phyloP scores from a whole-genome alignment of 768 basidiomycete genomes.

The Tulasnella calospora region DNA sequence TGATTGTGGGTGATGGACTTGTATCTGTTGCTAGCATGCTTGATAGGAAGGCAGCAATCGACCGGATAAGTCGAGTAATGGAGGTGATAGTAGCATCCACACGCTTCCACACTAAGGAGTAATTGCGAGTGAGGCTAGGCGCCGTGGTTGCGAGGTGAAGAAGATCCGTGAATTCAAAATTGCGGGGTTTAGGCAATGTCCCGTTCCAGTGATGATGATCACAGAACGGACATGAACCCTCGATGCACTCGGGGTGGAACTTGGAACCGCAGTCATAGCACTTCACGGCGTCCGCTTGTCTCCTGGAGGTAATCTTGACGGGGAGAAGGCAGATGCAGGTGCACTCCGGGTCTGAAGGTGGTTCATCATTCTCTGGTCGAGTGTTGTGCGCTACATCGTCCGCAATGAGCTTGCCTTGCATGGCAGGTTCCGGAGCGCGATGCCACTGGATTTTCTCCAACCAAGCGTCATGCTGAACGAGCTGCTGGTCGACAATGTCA shows the following conservation, averaged over 20 bases:
- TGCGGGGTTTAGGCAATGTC: constrained; percentile 72
- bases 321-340: constrained; percentile 77
- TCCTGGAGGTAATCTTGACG: constrained; percentile 38
- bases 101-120: constrained; percentile 74
- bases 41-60: constrained; percentile 74
- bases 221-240: constrained; percentile 89
- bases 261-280: constrained; percentile 80
- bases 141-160: constrained; percentile 64
- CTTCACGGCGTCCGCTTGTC: constrained; percentile 72
- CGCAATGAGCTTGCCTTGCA: constrained; percentile 58
- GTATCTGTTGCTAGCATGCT: constrained; percentile 44
- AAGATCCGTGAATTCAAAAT: constrained; percentile 77
- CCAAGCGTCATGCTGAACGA: constrained; percentile 65
- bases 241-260: constrained; percentile 77
- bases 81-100: constrained; percentile 75
- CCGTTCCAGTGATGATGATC: constrained; percentile 91
- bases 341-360: constrained; percentile 73
- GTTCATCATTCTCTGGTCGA: constrained; percentile 69
- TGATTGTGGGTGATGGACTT: constrained; percentile 33
- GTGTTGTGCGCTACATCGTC: constrained; percentile 74
- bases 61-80: constrained; percentile 64
- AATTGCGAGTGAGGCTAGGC: constrained; percentile 70
- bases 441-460: constrained; percentile 74
- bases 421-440: constrained; percentile 37
- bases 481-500: constrained; percentile 64